Base-by-base conservation (phyloP, 352 stramenopile genomes). In the Globisporangium uncinulatum region DNA sequence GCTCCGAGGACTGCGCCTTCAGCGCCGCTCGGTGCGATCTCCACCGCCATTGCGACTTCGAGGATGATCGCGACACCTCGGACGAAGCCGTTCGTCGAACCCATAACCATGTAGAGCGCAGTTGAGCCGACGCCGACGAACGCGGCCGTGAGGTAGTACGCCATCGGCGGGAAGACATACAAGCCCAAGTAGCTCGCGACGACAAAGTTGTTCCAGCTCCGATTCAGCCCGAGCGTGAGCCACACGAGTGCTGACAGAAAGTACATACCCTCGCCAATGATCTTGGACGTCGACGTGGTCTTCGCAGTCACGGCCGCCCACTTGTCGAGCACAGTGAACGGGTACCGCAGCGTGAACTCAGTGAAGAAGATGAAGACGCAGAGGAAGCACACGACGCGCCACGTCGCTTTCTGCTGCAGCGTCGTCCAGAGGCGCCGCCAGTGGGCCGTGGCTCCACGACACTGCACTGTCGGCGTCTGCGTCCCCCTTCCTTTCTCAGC, bases 281-380 rank as follows among this genome's bases (percentile, higher is more conserved):
- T 70, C 37, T 70, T 65, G 44, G 57, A 63, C 7, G 43, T 61
- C 4, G 73, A 74, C 34, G 51, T 63, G 21, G 57, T 61, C 44
- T 69, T 69, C 8, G 58, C 41, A n/a, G 66, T 75, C 56, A 79
- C 69, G 2, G 52, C 56, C 21, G 59, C 74, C 73, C 73, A 82
- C 50, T 71, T 56, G 44, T 76, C 65, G 3, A 82, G 59, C 24
- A 72, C 54, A 2, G 37, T 61, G 5, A 66, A 70, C 21, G 73
- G 65, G 43, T 82, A 82, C 31, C 59, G 67, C 10, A 82, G 51
- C 15, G 73, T 74, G 46, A 82, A 82, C 45, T 82, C 73, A 20
- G 52, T 71, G 50, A 82, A 73, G 57, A 82, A 71, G 34, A 82
- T 60, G 46, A 75, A 82, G 17, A 70, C 55, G 37, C 75, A 67